These are phyloP conservation scores for Aspergillus carbonarius DNA, from an alignment of 2,329 filamentous ascomycete species.

Conservation along the genomic window DNA sequence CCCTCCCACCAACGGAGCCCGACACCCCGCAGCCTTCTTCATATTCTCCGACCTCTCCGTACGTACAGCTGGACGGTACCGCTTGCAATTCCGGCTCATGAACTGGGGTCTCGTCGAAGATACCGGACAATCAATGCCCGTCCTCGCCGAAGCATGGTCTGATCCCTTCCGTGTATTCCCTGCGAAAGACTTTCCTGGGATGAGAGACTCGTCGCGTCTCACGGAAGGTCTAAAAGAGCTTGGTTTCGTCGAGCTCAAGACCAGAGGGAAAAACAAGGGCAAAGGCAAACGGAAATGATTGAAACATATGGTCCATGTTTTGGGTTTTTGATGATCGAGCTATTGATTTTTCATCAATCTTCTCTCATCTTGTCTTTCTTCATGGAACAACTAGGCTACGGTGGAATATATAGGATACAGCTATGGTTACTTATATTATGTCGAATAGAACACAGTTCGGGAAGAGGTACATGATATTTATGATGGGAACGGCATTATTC, in stretches of 20 bases:
- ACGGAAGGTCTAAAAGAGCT: conserved; percentile 41
- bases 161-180: conserved; percentile 44
- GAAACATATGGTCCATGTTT: neutral
- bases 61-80: conserved; percentile 46
- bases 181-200: conserved; percentile 47
- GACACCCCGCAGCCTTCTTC: conserved; percentile 45
- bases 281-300: conserved; percentile 30
- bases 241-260: conserved; percentile 44
- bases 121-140: conserved; percentile 37
- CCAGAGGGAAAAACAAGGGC: conserved; percentile 36
- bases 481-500: neutral
- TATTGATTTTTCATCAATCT: neutral
- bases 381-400: neutral
- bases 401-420: neutral
- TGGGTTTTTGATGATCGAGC: neutral
- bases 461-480: neutral
- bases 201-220: conserved; percentile 41
- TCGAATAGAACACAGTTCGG: neutral
- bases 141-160: conserved; percentile 42
- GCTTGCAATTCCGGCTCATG: conserved; percentile 48
- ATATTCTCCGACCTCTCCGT: conserved; percentile 50
- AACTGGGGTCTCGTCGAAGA: conserved; percentile 39
- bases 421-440: neutral
- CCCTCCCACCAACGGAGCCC: conserved; percentile 12
- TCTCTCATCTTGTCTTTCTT: neutral